These are phyloP conservation scores for Lineolata rhizophorae DNA, from an alignment of 495 filamentous ascomycete species.

Conservation along the genomic window DNA sequence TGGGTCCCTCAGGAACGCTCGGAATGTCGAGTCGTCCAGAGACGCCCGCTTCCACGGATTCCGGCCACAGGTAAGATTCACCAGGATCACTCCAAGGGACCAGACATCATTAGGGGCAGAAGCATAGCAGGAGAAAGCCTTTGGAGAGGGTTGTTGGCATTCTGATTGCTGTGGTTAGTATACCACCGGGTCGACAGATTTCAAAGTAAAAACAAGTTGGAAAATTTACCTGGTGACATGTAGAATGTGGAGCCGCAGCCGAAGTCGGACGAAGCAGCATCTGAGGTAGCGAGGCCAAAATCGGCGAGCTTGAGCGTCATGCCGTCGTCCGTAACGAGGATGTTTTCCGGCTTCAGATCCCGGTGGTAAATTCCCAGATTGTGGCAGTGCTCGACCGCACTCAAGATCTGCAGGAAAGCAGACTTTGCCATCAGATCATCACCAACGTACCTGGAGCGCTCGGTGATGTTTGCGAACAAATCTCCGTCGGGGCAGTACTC, in stretches of 20 bases:
- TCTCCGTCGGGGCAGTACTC: conserved; percentile 97
- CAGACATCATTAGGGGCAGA: conserved; percentile 94
- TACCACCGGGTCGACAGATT: conserved; percentile 10
- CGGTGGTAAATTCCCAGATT: conserved; percentile 85
- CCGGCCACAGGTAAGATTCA: conserved; percentile 92
- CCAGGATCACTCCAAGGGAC: conserved; percentile 90
- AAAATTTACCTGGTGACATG: conserved; percentile 81
- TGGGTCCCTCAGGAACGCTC: conserved; percentile 66
- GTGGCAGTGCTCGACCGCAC: conserved; percentile 94
- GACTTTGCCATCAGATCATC: conserved; percentile 74
- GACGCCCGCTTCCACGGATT: conserved; percentile 98
- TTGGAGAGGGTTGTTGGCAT: conserved; percentile 72
- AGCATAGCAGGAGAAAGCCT: conserved; percentile 60
- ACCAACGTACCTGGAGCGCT: conserved; percentile 76
- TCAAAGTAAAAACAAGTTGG: conserved; percentile 3
- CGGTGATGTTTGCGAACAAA: conserved; percentile 91
- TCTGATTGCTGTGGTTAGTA: conserved; percentile 31
- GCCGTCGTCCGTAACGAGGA: conserved; percentile 73
- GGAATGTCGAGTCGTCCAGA: conserved; percentile 83
- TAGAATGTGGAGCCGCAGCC: conserved; percentile 98
- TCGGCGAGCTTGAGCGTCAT: conserved; percentile 88
- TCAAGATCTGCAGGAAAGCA: conserved; percentile 88
- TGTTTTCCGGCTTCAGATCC: conserved; percentile 96
- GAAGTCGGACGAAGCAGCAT: conserved; percentile 72
- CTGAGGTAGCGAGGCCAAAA: conserved; percentile 82